phyloP scores from a whole-genome alignment of 106 monocot species.

The Gastrodia elata region DNA sequence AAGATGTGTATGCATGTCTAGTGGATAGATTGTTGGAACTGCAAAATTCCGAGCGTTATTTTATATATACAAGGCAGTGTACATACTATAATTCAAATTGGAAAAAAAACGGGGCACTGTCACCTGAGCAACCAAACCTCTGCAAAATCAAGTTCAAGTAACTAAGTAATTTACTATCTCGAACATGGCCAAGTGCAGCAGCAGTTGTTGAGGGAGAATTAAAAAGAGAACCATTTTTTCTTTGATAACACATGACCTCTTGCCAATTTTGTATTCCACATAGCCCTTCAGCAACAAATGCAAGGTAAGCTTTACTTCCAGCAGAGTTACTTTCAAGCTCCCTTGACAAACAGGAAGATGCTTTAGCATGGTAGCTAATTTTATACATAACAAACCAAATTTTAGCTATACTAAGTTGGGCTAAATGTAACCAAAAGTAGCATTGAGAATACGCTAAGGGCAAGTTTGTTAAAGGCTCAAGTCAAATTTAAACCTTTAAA shows the following conservation, averaged over 20 bases:
- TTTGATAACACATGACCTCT: conserved; percentile 61
- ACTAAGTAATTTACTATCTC: conserved; percentile 42
- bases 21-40: conserved; percentile 75
- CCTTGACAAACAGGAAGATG: conserved; percentile 23
- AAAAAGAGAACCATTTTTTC: conserved; percentile 78
- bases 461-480: too few species aligned
- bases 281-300: conserved; percentile 76
- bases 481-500: too few species aligned
- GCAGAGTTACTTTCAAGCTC: conserved; percentile 21
- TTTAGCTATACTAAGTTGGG: too few species aligned
- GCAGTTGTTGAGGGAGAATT: conserved; percentile 86
- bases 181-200: conserved; percentile 32
- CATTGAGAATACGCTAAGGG: too few species aligned
- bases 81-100: background rate
- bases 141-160: conserved; percentile 38
- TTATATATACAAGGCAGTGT: background rate
- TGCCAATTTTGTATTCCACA: conserved; percentile 34
- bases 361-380: too few species aligned
- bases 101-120: background rate
- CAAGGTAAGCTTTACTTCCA: conserved; percentile 47
- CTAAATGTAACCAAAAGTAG: too few species aligned
- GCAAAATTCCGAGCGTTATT: background rate
- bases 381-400: too few species aligned
- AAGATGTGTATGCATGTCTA: conserved; percentile 40
- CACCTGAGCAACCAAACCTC: conserved; percentile 69